Evolutionary conservation across 2,329 filamentous ascomycete species (phyloP).

Genomic region (Penicillium polonicum): DNA sequence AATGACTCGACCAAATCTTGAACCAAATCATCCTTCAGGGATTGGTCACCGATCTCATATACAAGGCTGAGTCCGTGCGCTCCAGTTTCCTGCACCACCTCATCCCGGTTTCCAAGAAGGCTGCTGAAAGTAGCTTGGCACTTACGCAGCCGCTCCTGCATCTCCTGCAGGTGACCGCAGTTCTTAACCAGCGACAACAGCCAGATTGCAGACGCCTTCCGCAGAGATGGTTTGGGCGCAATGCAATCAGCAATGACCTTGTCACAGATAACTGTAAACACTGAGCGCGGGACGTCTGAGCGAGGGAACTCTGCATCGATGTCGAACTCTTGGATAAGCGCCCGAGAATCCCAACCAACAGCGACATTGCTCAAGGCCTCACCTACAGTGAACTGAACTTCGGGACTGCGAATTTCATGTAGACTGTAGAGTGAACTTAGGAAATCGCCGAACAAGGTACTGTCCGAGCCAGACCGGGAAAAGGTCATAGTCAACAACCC

Average conservation of each 20-base stretch:
- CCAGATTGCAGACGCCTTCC: slow-evolving; percentile 95
- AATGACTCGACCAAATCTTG: slow-evolving; percentile 86
- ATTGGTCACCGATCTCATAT: slow-evolving; percentile 85
- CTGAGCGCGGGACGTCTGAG: slow-evolving; percentile 35
- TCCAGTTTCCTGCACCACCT: slow-evolving; percentile 92
- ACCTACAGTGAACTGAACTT: slow-evolving; percentile 86
- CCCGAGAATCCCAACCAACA: slow-evolving; percentile 79
- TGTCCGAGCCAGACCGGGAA: slow-evolving; percentile 35
- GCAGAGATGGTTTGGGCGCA: slow-evolving; percentile 80
- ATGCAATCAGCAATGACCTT: slow-evolving; percentile 76
- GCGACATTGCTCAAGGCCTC: slow-evolving; percentile 79
- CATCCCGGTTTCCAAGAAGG: slow-evolving; percentile 82
- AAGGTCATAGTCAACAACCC: slow-evolving; percentile 68
- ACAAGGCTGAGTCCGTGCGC: slow-evolving; percentile 88
- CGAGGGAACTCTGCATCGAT: slow-evolving; percentile 58
- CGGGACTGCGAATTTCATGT: slow-evolving; percentile 79
- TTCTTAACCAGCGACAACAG: slow-evolving; percentile 87
- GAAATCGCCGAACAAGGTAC: slow-evolving; percentile 49
- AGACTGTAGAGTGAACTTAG: slow-evolving; percentile 69
- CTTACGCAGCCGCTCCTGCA: slow-evolving; percentile 72
- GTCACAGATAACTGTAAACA: slow-evolving; percentile 60
- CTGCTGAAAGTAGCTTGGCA: slow-evolving; percentile 86
- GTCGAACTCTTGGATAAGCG: slow-evolving; percentile 72
- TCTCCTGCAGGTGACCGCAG: slow-evolving; percentile 72
- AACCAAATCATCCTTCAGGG: slow-evolving; percentile 77